Conservation (phyloP, 495 filamentous ascomycete genomes). For the Lasiosphaeria hispida region DNA sequence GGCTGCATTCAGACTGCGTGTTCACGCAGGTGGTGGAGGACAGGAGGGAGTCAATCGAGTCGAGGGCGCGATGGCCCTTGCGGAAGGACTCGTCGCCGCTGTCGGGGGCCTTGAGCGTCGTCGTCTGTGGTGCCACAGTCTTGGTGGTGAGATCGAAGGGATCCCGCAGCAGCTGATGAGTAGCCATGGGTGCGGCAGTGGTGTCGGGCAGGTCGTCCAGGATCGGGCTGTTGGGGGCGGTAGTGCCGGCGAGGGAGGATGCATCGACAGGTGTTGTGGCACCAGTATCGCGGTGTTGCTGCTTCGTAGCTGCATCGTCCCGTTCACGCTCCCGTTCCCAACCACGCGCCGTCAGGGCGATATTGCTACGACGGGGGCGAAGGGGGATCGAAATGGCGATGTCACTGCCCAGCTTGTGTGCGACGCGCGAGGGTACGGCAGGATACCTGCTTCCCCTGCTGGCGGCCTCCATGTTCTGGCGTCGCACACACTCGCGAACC, state of each 20-base stretch:
- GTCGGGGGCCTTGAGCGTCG: not conserved
- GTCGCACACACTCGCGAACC: slow-evolving; percentile 8
- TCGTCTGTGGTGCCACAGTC: slow-evolving; percentile 3
- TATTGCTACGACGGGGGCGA: slow-evolving; percentile 21
- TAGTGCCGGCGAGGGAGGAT: slow-evolving; percentile 28
- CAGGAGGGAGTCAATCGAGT: slow-evolving; percentile 33
- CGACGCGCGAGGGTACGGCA: slow-evolving; percentile 25
- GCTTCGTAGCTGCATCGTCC: not conserved
- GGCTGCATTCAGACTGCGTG: slow-evolving; percentile 33
- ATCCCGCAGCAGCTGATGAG: slow-evolving; percentile 1
- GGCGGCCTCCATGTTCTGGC: slow-evolving; percentile 26
- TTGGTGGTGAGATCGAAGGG: slow-evolving; percentile 1
- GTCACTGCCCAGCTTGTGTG: slow-evolving; percentile 29
- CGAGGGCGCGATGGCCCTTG: slow-evolving; percentile 27
- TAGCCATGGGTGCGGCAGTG: slow-evolving; percentile 5
- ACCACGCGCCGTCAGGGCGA: not conserved
- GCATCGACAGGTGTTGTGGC: slow-evolving; percentile 20
- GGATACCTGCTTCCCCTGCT: slow-evolving; percentile 26
- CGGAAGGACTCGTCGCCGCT: slow-evolving; percentile 18
- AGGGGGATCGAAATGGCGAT: slow-evolving; percentile 24
- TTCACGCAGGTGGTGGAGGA: slow-evolving; percentile 35
- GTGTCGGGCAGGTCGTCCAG: slow-evolving; percentile 14
- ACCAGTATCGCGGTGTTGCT: slow-evolving; percentile 8
- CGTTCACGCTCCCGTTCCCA: not conserved
- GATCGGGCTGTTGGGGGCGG: slow-evolving; percentile 29